Base-by-base conservation (phyloP, 2,329 filamentous ascomycete species). In the Fusarium succisae region DNA sequence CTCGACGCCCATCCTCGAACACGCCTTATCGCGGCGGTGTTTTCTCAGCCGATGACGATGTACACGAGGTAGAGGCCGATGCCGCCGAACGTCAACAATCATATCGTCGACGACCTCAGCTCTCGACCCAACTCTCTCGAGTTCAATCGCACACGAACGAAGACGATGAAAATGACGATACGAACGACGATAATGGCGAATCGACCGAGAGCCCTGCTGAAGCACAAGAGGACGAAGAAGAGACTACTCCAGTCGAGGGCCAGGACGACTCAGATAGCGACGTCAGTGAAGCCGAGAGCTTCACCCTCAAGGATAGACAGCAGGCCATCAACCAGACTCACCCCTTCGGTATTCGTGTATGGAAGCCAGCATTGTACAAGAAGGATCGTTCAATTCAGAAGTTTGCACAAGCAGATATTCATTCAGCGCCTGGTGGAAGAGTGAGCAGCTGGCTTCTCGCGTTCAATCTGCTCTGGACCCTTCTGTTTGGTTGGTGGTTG, bases 291-390 rank as follows among this genome's bases (percentile, higher is more conserved):
- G 93, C 96, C 3, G 96, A 98, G 84, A 98, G 96, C 85, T 99
- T 99, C 81, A 99, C 96, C 0, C 89, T 99, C 77, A 98, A 97
- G 82, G 96, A 99, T 82, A 91, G 96, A 63, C 96, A 99, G 83
- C 92, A 98, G 81, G 96, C 96, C 74, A 99, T 99, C 87, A 99
- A 99, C 84, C 93, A 98, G 82, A 99, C 96, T 1, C 96, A 99
- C 86, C 96, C 96, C 1, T 99, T 99, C 79, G 96, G 96, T 87
- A 98, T 99, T 81, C 92, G 97, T 81, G 94, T 99, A 73, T 99
- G 96, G 96, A 99, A 99, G 83, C 96, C 96, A 48, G 97, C 96
- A 3, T 83, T 99, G 72, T 99, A 99, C 88, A 99, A 99, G 84
- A 99, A 99, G 83, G 92, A 93, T 78, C 92, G 96, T 64, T 99